These are phyloP conservation scores for Neocucurbitaria cava DNA, from an alignment of 2,329 filamentous ascomycete species.

Conservation along the genomic window DNA sequence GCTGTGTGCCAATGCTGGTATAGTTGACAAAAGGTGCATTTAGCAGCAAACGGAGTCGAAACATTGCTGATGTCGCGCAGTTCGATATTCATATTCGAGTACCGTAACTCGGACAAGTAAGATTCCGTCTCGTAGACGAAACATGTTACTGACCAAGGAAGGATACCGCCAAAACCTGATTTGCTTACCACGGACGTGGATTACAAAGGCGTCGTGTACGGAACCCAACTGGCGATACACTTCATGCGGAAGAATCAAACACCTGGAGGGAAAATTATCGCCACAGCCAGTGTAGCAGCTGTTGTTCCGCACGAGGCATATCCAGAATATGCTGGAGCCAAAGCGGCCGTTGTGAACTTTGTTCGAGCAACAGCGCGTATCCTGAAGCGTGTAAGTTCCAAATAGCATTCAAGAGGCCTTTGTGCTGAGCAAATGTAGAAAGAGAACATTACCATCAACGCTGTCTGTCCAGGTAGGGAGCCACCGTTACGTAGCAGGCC, in stretches of 20 bases:
- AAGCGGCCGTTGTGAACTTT: constrained; percentile 53
- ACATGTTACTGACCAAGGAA: constrained; percentile 9
- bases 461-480: constrained; percentile 50
- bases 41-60: neutral
- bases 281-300: constrained; percentile 54
- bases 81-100: constrained; percentile 55
- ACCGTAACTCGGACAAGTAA: constrained; percentile 36
- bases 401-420: neutral
- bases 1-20: constrained; percentile 60
- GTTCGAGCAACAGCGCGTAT: constrained; percentile 29
- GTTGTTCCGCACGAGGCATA: constrained; percentile 55
- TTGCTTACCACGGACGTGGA: constrained; percentile 57
- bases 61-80: constrained; percentile 13
- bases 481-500: neutral
- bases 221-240: constrained; percentile 58
- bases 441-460: constrained; percentile 59
- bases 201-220: constrained; percentile 61
- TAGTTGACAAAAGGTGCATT: constrained; percentile 50
- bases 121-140: neutral
- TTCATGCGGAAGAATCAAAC: constrained; percentile 61
- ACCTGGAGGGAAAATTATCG: constrained; percentile 55
- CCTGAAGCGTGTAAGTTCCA: constrained; percentile 23
- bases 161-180: constrained; percentile 56
- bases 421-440: constrained; percentile 38
- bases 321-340: constrained; percentile 60